Conservation (phyloP, 768 basidiomycete species). For the Lepiota venenata region DNA sequence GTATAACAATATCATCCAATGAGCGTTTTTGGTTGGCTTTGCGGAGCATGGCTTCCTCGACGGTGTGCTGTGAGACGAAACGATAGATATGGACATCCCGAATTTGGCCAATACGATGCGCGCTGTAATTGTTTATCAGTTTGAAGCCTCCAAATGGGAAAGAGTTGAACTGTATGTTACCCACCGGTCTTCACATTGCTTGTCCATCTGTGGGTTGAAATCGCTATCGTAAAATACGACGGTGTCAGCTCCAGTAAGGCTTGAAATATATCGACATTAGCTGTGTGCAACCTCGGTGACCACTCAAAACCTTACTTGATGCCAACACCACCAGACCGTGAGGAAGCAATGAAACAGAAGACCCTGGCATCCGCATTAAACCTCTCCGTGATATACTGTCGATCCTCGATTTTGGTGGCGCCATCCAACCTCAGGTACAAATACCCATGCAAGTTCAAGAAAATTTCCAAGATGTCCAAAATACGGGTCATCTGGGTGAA, state of each 20-base stretch:
- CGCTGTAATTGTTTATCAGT: slow-evolving; percentile 40
- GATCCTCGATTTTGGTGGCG: slow-evolving; percentile 91
- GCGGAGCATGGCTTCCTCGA: slow-evolving; percentile 94
- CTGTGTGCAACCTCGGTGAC: slow-evolving; percentile 17
- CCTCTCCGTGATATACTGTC: slow-evolving; percentile 86
- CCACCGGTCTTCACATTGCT: slow-evolving; percentile 91
- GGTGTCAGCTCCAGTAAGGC: slow-evolving; percentile 86
- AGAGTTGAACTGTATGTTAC: slow-evolving; percentile 15
- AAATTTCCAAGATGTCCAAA: slow-evolving; percentile 91
- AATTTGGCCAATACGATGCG: slow-evolving; percentile 97
- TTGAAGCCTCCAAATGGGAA: background rate
- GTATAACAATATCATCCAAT: slow-evolving; percentile 87
- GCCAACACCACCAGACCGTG: slow-evolving; percentile 81
- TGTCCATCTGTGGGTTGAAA: slow-evolving; percentile 97
- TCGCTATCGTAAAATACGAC: slow-evolving; percentile 98
- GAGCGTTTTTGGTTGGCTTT: slow-evolving; percentile 98
- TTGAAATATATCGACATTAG: slow-evolving; percentile 26
- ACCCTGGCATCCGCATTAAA: slow-evolving; percentile 76
- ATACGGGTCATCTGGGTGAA: slow-evolving; percentile 98
- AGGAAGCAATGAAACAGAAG: slow-evolving; percentile 88
- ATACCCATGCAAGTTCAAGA: slow-evolving; percentile 90
- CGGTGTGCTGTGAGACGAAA: slow-evolving; percentile 85
- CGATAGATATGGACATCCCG: slow-evolving; percentile 96
- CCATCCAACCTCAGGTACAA: slow-evolving; percentile 94
- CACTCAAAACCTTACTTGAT: slow-evolving; percentile 67